These are phyloP conservation scores for Scedosporium apiospermum DNA, from an alignment of 2,329 filamentous ascomycete species.

Conservation along the genomic window DNA sequence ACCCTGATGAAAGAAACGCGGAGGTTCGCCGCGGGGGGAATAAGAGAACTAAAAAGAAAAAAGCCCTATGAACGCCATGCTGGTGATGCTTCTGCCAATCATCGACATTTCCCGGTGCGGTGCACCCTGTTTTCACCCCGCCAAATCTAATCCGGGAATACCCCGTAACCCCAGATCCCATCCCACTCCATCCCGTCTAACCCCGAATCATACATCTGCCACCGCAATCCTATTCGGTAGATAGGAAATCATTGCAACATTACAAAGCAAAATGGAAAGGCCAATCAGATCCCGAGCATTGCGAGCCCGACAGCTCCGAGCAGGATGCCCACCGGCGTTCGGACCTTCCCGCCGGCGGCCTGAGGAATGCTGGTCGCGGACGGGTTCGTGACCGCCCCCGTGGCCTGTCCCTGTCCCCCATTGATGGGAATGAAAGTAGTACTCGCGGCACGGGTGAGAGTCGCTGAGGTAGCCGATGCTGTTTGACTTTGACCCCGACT, in stretches of 20 bases:
- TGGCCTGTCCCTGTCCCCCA: neutral
- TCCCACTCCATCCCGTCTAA: neutral
- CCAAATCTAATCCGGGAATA: neutral
- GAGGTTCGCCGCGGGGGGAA: neutral
- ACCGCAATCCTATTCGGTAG: neutral
- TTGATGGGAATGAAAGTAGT: slow-evolving; percentile 2
- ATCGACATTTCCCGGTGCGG: neutral
- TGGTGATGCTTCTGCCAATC: neutral
- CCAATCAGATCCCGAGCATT: slow-evolving; percentile 11
- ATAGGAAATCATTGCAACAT: neutral
- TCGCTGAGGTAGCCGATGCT: neutral
- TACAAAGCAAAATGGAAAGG: neutral
- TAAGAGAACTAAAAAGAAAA: neutral
- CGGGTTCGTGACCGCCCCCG: slow-evolving; percentile 4
- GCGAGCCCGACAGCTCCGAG: slow-evolving; percentile 12
- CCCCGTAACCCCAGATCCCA: neutral
- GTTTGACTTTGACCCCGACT: neutral
- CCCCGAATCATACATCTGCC: neutral
- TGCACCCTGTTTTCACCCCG: neutral
- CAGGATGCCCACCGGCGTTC: slow-evolving; percentile 12
- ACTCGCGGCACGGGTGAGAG: neutral
- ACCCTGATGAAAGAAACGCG: neutral
- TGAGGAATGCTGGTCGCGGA: slow-evolving; percentile 8
- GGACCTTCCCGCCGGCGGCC: slow-evolving; percentile 9
- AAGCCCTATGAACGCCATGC: neutral